Percentiles rank a stretch among this genome's conserved stretches.
These are phyloP conservation scores for Solanum chaucha DNA, from an alignment of 257 asterid genomes.

Conservation along the genomic window DNA sequence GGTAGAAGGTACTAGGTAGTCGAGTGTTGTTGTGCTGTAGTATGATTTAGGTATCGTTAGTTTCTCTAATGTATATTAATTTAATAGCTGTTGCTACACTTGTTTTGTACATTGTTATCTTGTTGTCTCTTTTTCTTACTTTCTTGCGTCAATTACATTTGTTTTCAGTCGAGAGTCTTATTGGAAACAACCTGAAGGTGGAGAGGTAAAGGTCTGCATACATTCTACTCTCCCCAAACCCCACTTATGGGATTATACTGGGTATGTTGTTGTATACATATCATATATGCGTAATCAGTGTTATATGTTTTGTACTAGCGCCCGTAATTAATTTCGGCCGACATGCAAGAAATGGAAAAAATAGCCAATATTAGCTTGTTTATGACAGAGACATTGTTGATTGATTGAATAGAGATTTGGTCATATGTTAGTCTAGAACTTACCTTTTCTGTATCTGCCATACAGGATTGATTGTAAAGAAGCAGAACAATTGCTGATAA, in stretches of 20 bases:
- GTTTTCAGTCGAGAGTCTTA: neutral
- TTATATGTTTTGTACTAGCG: neutral
- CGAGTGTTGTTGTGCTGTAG: neutral
- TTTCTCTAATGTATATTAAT: neutral
- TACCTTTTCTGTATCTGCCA: neutral
- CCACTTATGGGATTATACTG: neutral
- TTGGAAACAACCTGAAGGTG: neutral
- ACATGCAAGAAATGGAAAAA: neutral
- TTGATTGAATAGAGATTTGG: neutral
- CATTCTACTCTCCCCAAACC: neutral
- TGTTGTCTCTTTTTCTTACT: neutral
- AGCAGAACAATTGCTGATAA: conserved; percentile 54
- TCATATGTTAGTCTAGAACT: neutral
- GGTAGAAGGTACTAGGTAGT: neutral
- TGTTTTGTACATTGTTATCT: neutral
- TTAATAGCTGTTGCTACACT: neutral
- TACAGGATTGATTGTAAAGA: conserved; percentile 67
- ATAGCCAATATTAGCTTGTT: neutral
- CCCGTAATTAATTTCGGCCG: neutral
- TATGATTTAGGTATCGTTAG: neutral
- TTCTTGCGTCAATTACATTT: neutral
- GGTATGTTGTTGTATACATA: neutral
- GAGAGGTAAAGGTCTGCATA: neutral
- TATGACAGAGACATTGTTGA: neutral
- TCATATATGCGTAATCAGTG: neutral